These are phyloP conservation scores for Medicago ruthenica DNA, from an alignment of 306 rosid genomes.

Conservation along the genomic window DNA sequence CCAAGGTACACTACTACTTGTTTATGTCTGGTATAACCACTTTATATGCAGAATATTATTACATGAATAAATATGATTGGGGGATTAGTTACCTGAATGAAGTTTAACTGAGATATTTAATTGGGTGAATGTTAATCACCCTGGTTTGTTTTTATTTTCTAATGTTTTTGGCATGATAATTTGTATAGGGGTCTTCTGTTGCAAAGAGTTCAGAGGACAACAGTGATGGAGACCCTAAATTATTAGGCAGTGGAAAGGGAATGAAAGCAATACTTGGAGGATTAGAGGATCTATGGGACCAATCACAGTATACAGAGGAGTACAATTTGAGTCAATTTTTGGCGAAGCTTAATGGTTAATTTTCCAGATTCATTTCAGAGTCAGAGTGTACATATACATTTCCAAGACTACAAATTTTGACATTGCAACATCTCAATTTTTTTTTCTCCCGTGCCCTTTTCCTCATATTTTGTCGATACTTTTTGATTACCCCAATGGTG, in stretches of 20 bases:
- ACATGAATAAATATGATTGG: conserved; percentile 25
- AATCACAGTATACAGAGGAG: conserved; percentile 92
- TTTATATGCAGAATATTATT: conserved; percentile 4
- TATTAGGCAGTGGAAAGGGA: conserved; percentile 72
- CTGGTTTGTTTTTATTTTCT: conserved; percentile 20
- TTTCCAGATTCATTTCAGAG: conserved; percentile 45
- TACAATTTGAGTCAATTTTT: conserved; percentile 87
- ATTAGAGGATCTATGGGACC: conserved; percentile 96
- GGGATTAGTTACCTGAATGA: conserved; percentile 15
- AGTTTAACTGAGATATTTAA: neutral
- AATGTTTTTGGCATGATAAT: conserved; percentile 34
- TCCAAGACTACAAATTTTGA: conserved; percentile 55
- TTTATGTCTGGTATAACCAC: conserved; percentile 23
- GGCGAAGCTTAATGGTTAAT: conserved; percentile 89
- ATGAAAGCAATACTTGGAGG: conserved; percentile 93
- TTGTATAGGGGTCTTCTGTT: conserved; percentile 62
- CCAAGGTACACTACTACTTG: conserved; percentile 40
- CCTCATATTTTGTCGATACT: conserved; percentile 44
- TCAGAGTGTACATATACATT: conserved; percentile 54
- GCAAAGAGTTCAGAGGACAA: conserved; percentile 57
- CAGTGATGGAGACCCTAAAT: conserved; percentile 51
- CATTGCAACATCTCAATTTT: conserved; percentile 49
- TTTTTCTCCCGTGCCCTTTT: conserved; percentile 45
- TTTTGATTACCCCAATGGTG: conserved; percentile 23
- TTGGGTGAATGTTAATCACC: conserved; percentile 9